Evolutionary conservation across 495 filamentous ascomycete genomes (phyloP), one percentile per base, ranked within the genome.

Genomic region (Chaetomium tenue): DNA sequence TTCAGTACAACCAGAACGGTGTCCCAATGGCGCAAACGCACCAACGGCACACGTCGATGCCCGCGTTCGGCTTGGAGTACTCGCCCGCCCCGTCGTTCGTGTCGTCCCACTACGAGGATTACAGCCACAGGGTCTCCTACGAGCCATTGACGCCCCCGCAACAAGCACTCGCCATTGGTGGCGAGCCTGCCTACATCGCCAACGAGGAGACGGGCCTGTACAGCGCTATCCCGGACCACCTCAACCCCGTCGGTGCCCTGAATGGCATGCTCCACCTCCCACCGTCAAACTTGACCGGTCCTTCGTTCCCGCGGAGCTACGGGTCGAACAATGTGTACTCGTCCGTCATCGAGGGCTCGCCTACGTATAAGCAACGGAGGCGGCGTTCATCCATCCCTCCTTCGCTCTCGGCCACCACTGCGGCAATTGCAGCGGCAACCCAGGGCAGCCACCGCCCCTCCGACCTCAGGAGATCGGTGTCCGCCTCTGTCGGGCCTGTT

Each of bases 191-290:
- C 6, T 98, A 98, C 77, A 93, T 98, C 75, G 91, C 92, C 54
- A 97, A 97, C 71, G 94, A 98, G 79, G 94, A 97, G 71, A 96
- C 91, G 51, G 92, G 92, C 55, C 82, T 97, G 39, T 98, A 97
- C 82, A 93, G 91, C 16, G 92, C 91, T 23, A 93, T 98, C 70
- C 92, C 93, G 9, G 92, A 97, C 68, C 84, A 93, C 58, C 67
- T 83, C 56, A 76, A 75, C 20, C 81, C 81, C 63, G 75, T 81
- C 13, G 79, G 75, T 60, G 84, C 82, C 5, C 88, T 91, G 73
- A 90, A 91, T 72, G 86, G 88, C 28, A 89, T 97, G 85, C 92
- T 97, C 82, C 90, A 94, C 68, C 83, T 97, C 23, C 93, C 92
- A 30, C 89, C 93, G 2, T 92, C 93, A 0, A 95, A 93, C 73